phyloP scores from a whole-genome alignment of 78 protist genomes.

The Dictyostelium firmibasis region DNA sequence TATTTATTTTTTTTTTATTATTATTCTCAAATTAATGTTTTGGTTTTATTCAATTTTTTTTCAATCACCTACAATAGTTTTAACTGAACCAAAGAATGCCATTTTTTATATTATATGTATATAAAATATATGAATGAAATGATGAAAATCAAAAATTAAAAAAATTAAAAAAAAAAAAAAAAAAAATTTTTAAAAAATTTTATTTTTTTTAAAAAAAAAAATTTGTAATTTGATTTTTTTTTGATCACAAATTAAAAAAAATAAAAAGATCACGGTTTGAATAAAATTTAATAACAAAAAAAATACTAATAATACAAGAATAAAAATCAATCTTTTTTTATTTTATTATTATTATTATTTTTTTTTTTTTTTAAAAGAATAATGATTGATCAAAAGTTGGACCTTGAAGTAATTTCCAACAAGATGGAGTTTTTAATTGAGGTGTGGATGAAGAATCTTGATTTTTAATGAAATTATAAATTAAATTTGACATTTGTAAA shows the following conservation, averaged over 20 bases:
- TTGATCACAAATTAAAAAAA: background rate
- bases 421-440: conserved; percentile 17
- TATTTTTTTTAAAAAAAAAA: background rate
- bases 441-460: background rate
- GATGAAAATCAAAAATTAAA: background rate
- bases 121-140: background rate
- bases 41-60: background rate
- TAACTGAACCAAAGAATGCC: background rate
- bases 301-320: background rate
- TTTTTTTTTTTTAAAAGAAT: background rate
- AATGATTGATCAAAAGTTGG: conserved; percentile 55
- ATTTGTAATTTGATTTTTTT: background rate
- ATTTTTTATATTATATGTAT: background rate
- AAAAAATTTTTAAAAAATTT: background rate
- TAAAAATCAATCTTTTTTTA: background rate
- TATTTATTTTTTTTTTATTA: background rate
- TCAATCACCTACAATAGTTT: background rate
- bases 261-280: background rate
- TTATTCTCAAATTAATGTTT: background rate
- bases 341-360: background rate
- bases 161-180: background rate
- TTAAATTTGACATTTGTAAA: conserved; percentile 17
- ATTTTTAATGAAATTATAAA: background rate
- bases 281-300: background rate
- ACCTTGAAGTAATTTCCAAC: conserved; percentile 52